A percentile compares a stretch with the other conserved stretches of the same genome.
Conservation (phyloP, 164 flowering plant species). For the Stephania japonica region DNA sequence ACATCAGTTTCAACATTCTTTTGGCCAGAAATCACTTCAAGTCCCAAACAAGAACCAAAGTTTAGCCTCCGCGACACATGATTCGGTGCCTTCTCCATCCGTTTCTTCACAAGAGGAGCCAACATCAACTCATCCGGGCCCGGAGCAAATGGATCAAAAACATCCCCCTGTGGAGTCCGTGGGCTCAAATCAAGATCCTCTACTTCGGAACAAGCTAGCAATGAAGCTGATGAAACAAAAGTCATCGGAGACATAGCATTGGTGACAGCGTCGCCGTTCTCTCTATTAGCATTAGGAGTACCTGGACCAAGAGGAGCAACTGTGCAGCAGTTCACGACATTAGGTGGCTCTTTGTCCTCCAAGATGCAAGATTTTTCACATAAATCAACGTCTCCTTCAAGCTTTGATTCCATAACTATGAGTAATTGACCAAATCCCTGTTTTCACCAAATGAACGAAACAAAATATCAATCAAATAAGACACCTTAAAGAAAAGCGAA, state of each 20-base stretch:
- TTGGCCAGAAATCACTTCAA: not conserved
- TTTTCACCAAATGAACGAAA: not conserved
- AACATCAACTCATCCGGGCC: constrained; percentile 45
- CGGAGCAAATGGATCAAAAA: constrained; percentile 75
- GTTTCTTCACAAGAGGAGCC: constrained; percentile 48
- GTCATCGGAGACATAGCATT: constrained; percentile 29
- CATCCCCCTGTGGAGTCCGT: constrained; percentile 41
- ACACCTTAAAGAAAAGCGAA: not conserved
- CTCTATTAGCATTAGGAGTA: constrained; percentile 35
- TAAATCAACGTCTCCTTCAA: not conserved
- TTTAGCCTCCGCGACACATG: constrained; percentile 32
- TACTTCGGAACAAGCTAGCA: not conserved
- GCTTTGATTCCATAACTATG: not conserved
- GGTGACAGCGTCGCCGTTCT: constrained; percentile 23
- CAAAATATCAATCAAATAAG: not conserved
- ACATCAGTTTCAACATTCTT: constrained; percentile 3
- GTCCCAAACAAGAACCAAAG: constrained; percentile 22
- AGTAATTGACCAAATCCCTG: not conserved
- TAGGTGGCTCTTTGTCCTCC: constrained; percentile 11
- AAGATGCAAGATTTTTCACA: not conserved
- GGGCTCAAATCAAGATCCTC: constrained; percentile 24
- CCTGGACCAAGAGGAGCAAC: constrained; percentile 27
- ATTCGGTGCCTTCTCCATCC: constrained; percentile 16
- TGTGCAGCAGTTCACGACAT: not conserved
- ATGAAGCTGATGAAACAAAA: constrained; percentile 17